Base-by-base conservation (phyloP, 768 basidiomycete species). In the Strobilomyces dryophilus region DNA sequence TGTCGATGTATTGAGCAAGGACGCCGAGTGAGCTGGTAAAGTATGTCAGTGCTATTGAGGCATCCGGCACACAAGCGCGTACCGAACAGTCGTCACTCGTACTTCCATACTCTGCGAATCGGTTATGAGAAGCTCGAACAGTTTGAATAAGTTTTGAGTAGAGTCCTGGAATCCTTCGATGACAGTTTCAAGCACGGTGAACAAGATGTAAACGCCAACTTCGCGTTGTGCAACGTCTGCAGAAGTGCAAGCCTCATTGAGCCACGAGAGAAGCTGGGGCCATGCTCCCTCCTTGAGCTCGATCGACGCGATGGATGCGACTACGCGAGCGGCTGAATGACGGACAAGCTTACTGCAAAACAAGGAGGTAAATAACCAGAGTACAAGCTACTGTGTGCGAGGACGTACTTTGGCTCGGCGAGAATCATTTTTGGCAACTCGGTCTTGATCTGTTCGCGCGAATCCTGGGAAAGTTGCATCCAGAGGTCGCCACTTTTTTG, bases 41-140 rank as follows among this genome's bases (percentile, higher is more conserved):
- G 52, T 5, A 45, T 20, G 46, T 58, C 55, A 60, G 54, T 36
- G 37, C 21, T 37, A 34, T n/a, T 39, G 36, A 10, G 7, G n/a
- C 11, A 36, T 15, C 15, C 8, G 14, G 21, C 10, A 11, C 24
- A 5, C 4, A 21, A 24, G 43, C 1, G 62, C 77, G 44, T 64
- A 89, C 87, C 85, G 76, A 54, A 95, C 86, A 35, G 94, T 91
- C 27, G 89, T 95, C 44, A 98, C 85, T 55, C 94, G 80, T 55
- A 98, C 93, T 62, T 92, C 92, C 43, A 87, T 75, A 58, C 89
- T 95, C 66, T 93, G 90, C 1, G 89, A 82, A 72, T 99, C 95
- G 15, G 63, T 64, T 40, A 98, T 72, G 9, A 95, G 77, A 44
- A 73, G 71, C 45, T 78, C 75, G 68, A 98, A 93, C 26, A 98